Evolutionary conservation across 371 early-diverging fungal species (phyloP).

Genomic region (Syncephalastrum contaminatum): DNA sequence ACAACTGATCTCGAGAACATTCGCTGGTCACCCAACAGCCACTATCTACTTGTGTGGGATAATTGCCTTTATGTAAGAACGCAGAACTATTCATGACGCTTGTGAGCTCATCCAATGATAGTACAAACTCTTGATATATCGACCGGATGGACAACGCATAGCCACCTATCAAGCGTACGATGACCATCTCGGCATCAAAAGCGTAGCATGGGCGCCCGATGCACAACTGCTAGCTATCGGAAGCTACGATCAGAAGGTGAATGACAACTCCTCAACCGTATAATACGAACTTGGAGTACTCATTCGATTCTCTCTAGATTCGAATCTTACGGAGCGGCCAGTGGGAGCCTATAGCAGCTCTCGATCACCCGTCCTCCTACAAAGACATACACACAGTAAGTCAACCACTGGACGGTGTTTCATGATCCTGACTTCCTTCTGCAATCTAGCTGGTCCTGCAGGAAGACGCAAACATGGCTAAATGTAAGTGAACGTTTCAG

Average conservation of each 20-base stretch:
- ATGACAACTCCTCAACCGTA: slow-evolving; percentile 4
- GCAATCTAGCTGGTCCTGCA: slow-evolving; percentile 19
- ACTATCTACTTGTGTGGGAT: slow-evolving; percentile 76
- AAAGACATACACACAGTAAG: neutral
- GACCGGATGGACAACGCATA: slow-evolving; percentile 64
- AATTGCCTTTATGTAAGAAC: slow-evolving; percentile 45
- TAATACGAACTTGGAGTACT: neutral
- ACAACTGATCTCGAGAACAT: slow-evolving; percentile 70
- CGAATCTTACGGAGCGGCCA: slow-evolving; percentile 43
- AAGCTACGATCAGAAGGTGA: slow-evolving; percentile 74
- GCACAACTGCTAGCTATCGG: slow-evolving; percentile 77
- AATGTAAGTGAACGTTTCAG: neutral
- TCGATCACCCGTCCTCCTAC: too few species aligned
- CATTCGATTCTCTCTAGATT: slow-evolving; percentile 17
- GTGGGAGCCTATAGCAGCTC: slow-evolving; percentile 39
- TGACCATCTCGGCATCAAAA: slow-evolving; percentile 71
- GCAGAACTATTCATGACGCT: neutral
- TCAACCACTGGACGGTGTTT: slow-evolving; percentile 1
- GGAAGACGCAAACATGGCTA: slow-evolving; percentile 7
- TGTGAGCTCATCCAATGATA: slow-evolving; percentile 19
- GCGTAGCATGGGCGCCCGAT: slow-evolving; percentile 72
- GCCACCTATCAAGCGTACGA: slow-evolving; percentile 55
- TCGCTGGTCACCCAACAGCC: slow-evolving; percentile 85
- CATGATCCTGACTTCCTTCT: slow-evolving; percentile 15
- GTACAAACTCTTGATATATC: slow-evolving; percentile 69